These are phyloP conservation scores for Filosporella fistucella DNA, from an alignment of 495 filamentous ascomycete species.

Conservation along the genomic window DNA sequence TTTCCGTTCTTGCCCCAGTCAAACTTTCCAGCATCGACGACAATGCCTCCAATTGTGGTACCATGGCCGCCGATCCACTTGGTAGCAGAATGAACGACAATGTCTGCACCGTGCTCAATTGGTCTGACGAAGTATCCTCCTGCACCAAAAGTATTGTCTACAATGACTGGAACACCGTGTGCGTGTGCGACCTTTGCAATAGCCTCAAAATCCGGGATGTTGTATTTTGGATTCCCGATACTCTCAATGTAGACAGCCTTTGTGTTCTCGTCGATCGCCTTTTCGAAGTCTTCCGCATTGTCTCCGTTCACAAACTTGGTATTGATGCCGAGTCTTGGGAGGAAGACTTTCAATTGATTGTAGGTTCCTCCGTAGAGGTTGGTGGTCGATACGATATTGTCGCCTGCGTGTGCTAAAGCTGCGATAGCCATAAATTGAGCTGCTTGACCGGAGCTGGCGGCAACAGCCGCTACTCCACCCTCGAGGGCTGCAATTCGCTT, in stretches of 20 bases:
- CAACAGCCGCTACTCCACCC: conserved; percentile 87
- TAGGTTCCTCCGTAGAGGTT: conserved; percentile 98
- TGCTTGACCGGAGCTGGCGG: conserved; percentile 84
- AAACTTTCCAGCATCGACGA: conserved; percentile 92
- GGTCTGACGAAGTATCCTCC: conserved; percentile 89
- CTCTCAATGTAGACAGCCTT: conserved; percentile 96
- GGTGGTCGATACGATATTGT: conserved; percentile 92
- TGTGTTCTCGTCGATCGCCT: conserved; percentile 89
- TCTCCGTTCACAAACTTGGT: conserved; percentile 91
- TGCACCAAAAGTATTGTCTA: conserved; percentile 97
- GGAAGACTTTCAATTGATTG: conserved; percentile 94
- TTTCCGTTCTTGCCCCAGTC: conserved; percentile 89
- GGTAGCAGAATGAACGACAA: conserved; percentile 91
- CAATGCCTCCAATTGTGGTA: conserved; percentile 87
- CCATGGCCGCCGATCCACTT: conserved; percentile 99
- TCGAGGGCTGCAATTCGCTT: conserved; percentile 95
- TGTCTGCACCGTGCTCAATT: conserved; percentile 91
- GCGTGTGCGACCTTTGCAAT: conserved; percentile 78
- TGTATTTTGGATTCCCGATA: conserved; percentile 95
- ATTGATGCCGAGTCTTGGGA: conserved; percentile 79
- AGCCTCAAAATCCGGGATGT: conserved; percentile 84
- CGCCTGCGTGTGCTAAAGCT: conserved; percentile 75
- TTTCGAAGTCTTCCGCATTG: conserved; percentile 74
- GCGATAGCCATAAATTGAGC: conserved; percentile 94
- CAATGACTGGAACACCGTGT: conserved; percentile 79